Base-by-base conservation (phyloP, 1,284 basidiomycete genomes). In the Polyporus tsugae region DNA sequence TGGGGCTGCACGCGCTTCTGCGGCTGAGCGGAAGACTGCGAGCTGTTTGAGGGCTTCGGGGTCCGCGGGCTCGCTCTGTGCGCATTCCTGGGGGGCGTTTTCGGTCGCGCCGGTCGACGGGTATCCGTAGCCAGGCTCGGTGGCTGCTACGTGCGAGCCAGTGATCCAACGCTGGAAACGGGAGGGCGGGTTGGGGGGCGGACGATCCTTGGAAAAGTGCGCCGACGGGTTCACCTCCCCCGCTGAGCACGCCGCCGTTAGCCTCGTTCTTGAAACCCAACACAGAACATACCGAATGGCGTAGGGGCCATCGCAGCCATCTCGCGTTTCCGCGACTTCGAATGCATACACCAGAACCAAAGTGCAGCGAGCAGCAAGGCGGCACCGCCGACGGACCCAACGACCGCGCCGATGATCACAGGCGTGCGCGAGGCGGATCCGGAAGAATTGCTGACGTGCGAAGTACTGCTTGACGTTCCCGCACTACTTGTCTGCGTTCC, bases 351-450 rank as follows among this genome's bases (percentile, higher is more conserved):
- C 46, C 46, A 49, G 46, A 25, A 22, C 22, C 9, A 49, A 22
- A 49, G 46, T 9, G 46, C 46, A 7, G 33, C 55, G 15, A 57
- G 55, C 7, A 62, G 61, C 35, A 63, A 17, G 19, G 62, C 35
- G 10, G 38, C 25, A 2, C 19, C 49, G 29, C 62, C 62, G 9
- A 63, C 35, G 4, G 52, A 33, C 9, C 62, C 62, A 35, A 55
- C 62, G n/a, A 63, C 62, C 2, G 52, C 38, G 22, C 62, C 62
- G n/a, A 55, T 22, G 38, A 63, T 63, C n/a, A 63, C 22, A 10
- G 62, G 44, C 36, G 49, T 55, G 10, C 22, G 46, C 11, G 62
- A 55, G 13, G 62, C 19, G 10, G 49, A 63, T 15, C 38, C 22
- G 41, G 60, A 41, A 13, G 60, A 29, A 44, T 11, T 17, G 7